Conservation (phyloP, 331 rosid species). For the Malus hybrid region DNA sequence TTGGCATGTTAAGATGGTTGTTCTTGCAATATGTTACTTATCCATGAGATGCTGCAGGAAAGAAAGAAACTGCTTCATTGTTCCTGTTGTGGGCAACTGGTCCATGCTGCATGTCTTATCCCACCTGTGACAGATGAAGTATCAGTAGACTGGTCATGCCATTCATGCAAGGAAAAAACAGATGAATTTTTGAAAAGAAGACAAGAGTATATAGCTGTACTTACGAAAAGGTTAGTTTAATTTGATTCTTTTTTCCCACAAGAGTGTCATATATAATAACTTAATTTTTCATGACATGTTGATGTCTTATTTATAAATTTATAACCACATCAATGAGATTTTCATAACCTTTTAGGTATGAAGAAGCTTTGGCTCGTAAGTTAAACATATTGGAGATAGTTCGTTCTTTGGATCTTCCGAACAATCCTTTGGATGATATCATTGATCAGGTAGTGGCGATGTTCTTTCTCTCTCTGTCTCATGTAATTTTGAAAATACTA, state of each 20-base stretch:
- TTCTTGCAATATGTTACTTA: conserved; percentile 8
- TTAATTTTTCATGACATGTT: conserved; percentile 12
- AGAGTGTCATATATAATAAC: conserved; percentile 1
- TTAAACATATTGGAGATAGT: conserved; percentile 56
- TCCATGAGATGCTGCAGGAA: conserved; percentile 40
- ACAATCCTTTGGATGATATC: conserved; percentile 95
- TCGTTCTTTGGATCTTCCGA: conserved; percentile 93
- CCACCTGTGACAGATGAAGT: conserved; percentile 51
- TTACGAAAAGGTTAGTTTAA: conserved; percentile 44
- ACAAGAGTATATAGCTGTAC: conserved; percentile 49
- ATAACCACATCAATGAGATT: background rate
- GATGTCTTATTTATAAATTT: background rate
- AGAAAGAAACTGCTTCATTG: conserved; percentile 70
- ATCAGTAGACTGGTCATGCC: conserved; percentile 62
- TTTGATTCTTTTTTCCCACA: background rate
- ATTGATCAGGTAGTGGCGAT: conserved; percentile 72
- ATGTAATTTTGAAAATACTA: background rate
- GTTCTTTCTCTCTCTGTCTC: background rate
- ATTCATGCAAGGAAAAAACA: conserved; percentile 60
- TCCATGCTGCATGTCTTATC: conserved; percentile 60
- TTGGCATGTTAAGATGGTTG: conserved; percentile 9
- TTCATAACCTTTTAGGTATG: conserved; percentile 36
- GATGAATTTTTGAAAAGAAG: conserved; percentile 58
- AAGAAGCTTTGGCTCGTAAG: conserved; percentile 76
- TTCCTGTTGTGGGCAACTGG: conserved; percentile 61